phyloP scores from a whole-genome alignment of 345 rosid genomes.

The Populus davidiana region DNA sequence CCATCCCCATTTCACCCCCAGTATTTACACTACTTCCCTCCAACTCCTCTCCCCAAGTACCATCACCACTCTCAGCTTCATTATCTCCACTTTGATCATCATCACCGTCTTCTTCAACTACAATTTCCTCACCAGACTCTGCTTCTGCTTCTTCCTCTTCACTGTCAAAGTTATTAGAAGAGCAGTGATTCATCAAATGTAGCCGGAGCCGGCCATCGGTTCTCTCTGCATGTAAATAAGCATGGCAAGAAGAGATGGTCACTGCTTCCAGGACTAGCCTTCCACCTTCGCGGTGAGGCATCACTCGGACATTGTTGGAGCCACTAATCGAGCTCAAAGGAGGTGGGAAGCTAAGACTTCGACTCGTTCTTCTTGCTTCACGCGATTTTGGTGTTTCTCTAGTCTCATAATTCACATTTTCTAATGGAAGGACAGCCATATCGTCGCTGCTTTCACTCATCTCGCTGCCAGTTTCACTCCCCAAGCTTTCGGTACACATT shows the following conservation, averaged over 20 bases:
- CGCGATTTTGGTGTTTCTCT: neutral
- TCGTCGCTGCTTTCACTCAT: slow-evolving; percentile 5
- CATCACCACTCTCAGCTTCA: neutral
- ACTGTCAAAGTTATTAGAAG: neutral
- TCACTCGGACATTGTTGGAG: slow-evolving; percentile 8
- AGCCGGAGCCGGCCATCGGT: slow-evolving; percentile 24
- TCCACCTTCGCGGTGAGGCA: slow-evolving; percentile 21
- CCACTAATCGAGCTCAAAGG: slow-evolving; percentile 23
- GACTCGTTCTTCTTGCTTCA: neutral
- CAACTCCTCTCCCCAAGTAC: neutral
- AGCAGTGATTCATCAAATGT: slow-evolving; percentile 4
- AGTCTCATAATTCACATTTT: neutral
- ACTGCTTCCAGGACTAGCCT: slow-evolving; percentile 26
- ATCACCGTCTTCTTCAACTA: neutral
- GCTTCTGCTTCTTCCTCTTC: slow-evolving; percentile 13
- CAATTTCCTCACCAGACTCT: neutral
- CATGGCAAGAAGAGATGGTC: neutral
- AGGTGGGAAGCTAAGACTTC: slow-evolving; percentile 24
- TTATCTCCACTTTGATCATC: neutral
- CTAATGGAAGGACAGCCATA: neutral
- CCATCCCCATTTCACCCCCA: slow-evolving; percentile 13
- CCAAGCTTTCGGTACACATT: slow-evolving; percentile 30
- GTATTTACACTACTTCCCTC: neutral
- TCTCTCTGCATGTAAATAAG: slow-evolving; percentile 22
- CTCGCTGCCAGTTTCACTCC: slow-evolving; percentile 25